These are phyloP conservation scores for Speleostelium caveatum DNA, from an alignment of 78 protist genomes.

Conservation along the genomic window DNA sequence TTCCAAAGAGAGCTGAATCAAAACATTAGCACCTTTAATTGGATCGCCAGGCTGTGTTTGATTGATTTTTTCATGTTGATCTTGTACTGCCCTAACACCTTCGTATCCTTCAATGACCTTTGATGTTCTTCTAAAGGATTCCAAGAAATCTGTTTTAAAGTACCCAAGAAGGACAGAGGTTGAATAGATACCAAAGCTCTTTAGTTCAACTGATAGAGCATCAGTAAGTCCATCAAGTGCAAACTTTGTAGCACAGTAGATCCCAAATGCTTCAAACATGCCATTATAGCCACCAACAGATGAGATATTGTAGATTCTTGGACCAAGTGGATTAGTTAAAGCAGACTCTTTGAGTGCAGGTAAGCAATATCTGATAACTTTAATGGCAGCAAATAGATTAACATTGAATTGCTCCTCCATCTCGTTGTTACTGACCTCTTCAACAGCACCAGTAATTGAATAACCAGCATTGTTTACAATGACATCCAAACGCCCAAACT, in stretches of 20 bases:
- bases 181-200: background rate
- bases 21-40: background rate
- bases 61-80: background rate
- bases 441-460: constrained; percentile 11
- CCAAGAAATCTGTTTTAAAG: background rate
- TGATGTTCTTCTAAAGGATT: no score
- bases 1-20: background rate
- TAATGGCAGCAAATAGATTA: background rate
- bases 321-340: constrained; percentile 2
- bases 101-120: background rate
- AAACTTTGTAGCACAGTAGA: constrained; percentile 20
- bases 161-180: background rate
- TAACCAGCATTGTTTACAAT: constrained; percentile 47
- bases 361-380: background rate
- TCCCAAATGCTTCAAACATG: background rate
- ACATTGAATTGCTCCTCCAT: background rate
- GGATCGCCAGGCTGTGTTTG: background rate
- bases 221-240: constrained; percentile 32
- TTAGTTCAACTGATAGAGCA: background rate
- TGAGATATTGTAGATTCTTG: constrained; percentile 21
- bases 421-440: constrained; percentile 13
- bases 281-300: constrained; percentile 14
- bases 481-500: constrained; percentile 33
- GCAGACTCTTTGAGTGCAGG: constrained; percentile 13
- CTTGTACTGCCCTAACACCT: no score